These are phyloP conservation scores for Scedosporium dehoogii DNA, from an alignment of 2,329 filamentous ascomycete genomes.

Conservation along the genomic window DNA sequence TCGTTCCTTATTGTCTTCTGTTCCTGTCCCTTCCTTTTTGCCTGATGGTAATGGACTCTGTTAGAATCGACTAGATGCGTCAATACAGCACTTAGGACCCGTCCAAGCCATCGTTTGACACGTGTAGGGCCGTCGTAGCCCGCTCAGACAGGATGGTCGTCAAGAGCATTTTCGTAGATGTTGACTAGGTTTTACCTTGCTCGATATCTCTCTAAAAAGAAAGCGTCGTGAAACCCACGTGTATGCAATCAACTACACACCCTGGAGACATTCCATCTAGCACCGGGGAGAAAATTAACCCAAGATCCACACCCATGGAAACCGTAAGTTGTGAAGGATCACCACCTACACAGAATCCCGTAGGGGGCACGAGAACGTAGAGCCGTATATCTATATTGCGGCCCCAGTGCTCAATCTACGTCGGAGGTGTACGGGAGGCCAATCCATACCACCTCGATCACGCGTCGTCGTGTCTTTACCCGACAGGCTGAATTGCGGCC, in stretches of 20 bases:
- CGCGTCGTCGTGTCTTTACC: slow-evolving; percentile 2
- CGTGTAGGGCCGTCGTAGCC: neutral
- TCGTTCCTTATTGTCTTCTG: neutral
- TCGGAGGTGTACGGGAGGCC: neutral
- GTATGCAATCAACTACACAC: no score
- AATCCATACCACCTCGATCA: slow-evolving; percentile 1
- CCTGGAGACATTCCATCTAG: no score
- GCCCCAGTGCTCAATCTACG: neutral
- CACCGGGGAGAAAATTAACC: no score
- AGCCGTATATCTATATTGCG: neutral
- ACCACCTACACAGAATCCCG: neutral
- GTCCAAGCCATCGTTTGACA: no score
- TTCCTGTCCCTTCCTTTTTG: neutral
- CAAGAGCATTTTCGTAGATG: neutral
- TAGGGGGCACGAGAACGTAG: neutral
- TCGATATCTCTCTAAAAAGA: no score
- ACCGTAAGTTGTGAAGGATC: no score
- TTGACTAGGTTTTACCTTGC: no score
- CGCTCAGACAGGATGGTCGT: neutral
- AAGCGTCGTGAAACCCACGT: no score
- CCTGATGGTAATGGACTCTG: neutral
- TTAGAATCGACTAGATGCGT: neutral
- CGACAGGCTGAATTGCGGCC: slow-evolving; percentile 5
- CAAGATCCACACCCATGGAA: no score
- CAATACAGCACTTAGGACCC: neutral